Evolutionary conservation across 495 filamentous ascomycete genomes (phyloP), one percentile per base, ranked within the genome.

Genomic region (Tuber brumale): DNA sequence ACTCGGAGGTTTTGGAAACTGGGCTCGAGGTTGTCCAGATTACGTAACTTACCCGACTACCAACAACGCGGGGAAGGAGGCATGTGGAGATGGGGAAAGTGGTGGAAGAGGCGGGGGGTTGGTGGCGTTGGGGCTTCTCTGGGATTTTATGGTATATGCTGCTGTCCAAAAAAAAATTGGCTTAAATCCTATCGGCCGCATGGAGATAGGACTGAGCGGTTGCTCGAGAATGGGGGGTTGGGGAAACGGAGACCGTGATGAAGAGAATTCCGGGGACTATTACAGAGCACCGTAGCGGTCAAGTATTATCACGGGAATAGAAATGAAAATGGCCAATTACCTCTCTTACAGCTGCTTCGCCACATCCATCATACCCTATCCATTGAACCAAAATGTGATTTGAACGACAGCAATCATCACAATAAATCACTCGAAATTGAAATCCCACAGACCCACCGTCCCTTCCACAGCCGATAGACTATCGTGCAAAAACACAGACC

Each of bases 21-120:
- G 45, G 70, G 21, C 70, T 76, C 23, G 61, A 79, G 44, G 79
- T 80, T 43, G 72, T 80, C n/a, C 57, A 18, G n/a, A 66, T 66
- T 31, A 66, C n/a, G 57, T 66, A 31, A 31, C 57, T 66, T 27
- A 4, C 12, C 12, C 12, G n/a, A 31, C 12, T 31, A 57, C 23
- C 48, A 27, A n/a, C 9, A 19, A 19, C 10, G 48, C n/a, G 23
- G 23, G 48, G 23, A 23, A n/a, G 8, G 23, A 27, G 21, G 23
- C 23, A 31, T 31, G n/a, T 12, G 12, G 31, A 57, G 48, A 66
- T 10, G 10, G 51, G n/a, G 14, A 66, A 66, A 14, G 48, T 3
- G n/a, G n/a, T 66, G 12, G 57, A 66, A 66, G 57, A n/a, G 57
- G 27, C 8, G 57, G 48, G 9, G 9, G 10, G 23, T 57, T 31